Base-by-base conservation (phyloP, 1,284 basidiomycete species). In the Tilletia walkeri region DNA sequence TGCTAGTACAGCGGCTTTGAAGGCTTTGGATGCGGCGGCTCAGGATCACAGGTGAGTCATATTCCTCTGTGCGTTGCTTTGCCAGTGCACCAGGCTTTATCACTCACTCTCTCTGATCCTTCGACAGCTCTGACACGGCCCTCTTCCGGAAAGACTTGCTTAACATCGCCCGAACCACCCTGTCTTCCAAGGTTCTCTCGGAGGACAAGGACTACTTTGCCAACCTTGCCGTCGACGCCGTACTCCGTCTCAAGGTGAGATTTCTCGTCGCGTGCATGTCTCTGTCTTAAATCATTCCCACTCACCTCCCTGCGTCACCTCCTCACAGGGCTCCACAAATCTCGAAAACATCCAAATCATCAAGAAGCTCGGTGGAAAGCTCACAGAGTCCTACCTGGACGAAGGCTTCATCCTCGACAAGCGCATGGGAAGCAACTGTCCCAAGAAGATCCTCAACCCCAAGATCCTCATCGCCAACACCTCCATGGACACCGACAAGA, bases 351-450 rank as follows among this genome's bases (percentile, higher is more conserved):
- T 99, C 76, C 96, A 99, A 86, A 92, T 99, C 85, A 99, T 99
- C 87, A 99, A 99, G 88, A 98, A 98, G 86, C 92, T 93, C 48
- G 96, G 96, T 71, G 96, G 96, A 72, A 99, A 99, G 86, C 88
- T 99, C 75, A 96, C 94, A 6, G 95, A 99, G 82, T 96, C 93
- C 18, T 99, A 99, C 86, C 89, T 99, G 63, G 95, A 97, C 82
- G 95, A 99, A 86, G 95, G 95, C 39, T 99, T 99, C 86, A 99
- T 99, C 82, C 89, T 99, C 65, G 94, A 99, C 86, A 99, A 99
- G 87, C 88, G 90, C 24, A 97, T 99, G 75, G 93, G 92, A 16
- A 91, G 92, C 59, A 97, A 96, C 86, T 94, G 92, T 68, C 94
- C 95, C 6, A 98, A 98, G 86, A 88, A 92, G 69, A 87, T 98